Base-by-base conservation (phyloP, 345 rosid genomes). In the Gossypium bickii region DNA sequence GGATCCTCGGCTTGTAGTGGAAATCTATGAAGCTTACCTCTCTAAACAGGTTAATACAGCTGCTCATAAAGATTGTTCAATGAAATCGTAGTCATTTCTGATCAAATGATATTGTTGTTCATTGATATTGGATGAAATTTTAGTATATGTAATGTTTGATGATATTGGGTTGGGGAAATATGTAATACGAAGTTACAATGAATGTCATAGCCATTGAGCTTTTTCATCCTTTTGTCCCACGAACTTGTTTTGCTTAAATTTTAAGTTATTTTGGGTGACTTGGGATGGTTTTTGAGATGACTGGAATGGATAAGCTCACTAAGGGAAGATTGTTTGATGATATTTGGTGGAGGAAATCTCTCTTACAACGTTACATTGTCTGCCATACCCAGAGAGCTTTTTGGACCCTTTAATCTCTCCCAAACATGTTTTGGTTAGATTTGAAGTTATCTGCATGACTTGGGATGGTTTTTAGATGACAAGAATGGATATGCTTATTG, bases 1-100 rank as follows among this genome's bases (percentile, higher is more conserved):
- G 67, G 97, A 92, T 70, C 92, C 98, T 4, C 77, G 89, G 61
- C 92, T 93, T 34, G 86, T 92, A 3, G 96, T 93, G 55, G 90
- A 89, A 65, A 92, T 94, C 53, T 94, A 86, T 41, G 97, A 92
- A 82, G 92, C 96, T 0, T 92, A 86, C 81, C 86, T 93, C 62
- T 75, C 85, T 11, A 93, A 79, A 80, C 90, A 90, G 82, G 90
- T 87, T 22, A 93, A 91, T 62, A 93, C 90, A 1, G 97, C 97
- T 17, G 90, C 90, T 10, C 82, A 18, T 24, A 79, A 79, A 81
- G 86, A 83, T 74, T 67, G 69, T 44, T 77, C 79, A 51, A n/a
- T 9, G 65, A 85, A 79, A 51, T 55, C 63, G 2, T 60, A 73
- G 56, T 24, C 13, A 16, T 9, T 15, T 8, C 34, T 24, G 63